Conservation (phyloP, 306 rosid species). For the Cicer chorassanicum region DNA sequence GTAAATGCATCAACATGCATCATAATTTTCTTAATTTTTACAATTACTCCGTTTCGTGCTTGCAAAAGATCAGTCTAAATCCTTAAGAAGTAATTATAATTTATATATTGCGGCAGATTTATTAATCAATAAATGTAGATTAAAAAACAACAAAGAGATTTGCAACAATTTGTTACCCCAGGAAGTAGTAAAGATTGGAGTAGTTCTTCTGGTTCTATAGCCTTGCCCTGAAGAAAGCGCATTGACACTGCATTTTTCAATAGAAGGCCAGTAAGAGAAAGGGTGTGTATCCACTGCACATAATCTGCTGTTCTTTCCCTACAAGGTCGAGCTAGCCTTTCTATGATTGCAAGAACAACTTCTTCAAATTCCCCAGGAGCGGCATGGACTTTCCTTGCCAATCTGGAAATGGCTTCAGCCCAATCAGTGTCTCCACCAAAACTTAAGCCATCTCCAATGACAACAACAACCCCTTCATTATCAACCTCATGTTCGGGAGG, state of each 20-base stretch:
- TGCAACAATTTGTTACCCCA: slow-evolving; percentile 61
- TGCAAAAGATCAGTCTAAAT: slow-evolving; percentile 2
- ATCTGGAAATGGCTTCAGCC: slow-evolving; percentile 79
- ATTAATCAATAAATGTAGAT: slow-evolving; percentile 5
- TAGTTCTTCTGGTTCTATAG: slow-evolving; percentile 66
- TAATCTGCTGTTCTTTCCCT: slow-evolving; percentile 88
- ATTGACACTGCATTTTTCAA: slow-evolving; percentile 78
- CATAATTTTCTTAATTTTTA: slow-evolving; percentile 8
- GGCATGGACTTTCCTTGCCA: slow-evolving; percentile 84
- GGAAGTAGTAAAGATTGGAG: slow-evolving; percentile 85
- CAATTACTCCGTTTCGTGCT: not conserved
- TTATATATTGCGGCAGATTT: not conserved
- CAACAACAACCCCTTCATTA: slow-evolving; percentile 75
- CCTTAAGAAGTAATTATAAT: not conserved
- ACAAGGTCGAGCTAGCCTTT: slow-evolving; percentile 83
- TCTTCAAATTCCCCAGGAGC: slow-evolving; percentile 87
- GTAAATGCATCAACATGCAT: slow-evolving; percentile 3
- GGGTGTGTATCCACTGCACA: slow-evolving; percentile 92
- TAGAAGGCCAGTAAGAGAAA: slow-evolving; percentile 77
- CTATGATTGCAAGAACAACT: slow-evolving; percentile 68
- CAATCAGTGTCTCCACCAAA: slow-evolving; percentile 94
- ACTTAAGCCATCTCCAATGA: slow-evolving; percentile 90
- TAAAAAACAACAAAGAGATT: not conserved
- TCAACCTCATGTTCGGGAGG: slow-evolving; percentile 84
- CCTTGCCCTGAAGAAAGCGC: slow-evolving; percentile 63